Evolutionary conservation across 768 basidiomycete species (phyloP), one percentile per base, ranked within the genome.

Genomic region (Tricholoma terreum): DNA sequence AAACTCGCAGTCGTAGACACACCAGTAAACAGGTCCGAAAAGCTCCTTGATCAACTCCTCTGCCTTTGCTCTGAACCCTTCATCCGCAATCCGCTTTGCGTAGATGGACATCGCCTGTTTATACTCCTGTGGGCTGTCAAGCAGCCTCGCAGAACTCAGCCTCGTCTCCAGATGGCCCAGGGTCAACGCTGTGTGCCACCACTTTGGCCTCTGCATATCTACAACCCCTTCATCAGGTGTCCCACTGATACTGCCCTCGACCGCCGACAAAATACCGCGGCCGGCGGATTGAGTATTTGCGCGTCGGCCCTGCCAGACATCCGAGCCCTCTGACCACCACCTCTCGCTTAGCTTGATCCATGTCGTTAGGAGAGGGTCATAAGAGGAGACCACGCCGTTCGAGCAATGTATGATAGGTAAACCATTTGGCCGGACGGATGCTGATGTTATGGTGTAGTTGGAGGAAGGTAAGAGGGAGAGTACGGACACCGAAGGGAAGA

Each of bases 1-100:
- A 5, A 59, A 43, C 55, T 35, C 40, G 57, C 58, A 56, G 17
- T 36, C 6, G 35, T 52, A 35, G 40, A 81, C 90, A 57, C 66
- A 95, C 95, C 86, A 89, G 72, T 92, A 96, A 36, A 94, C 75
- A 0, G 94, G 95, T 14, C 95, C 94, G 63, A 90, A 86, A 52
- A 98, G 77, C 61, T 98, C 97, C 70, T 83, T 88, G 50, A 96
- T 82, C 55, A 99, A 71, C 70, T 98, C 96, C 69, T 97, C 95
- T 15, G 86, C 94, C 69, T 95, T 94, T 35, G 77, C 88, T 59
- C 83, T 77, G 69, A 93, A 94, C 0, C 90, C 94, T 69, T 96
- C 94, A 61, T 97, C 92, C 34, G 89, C 92, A 40, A 98, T 77
- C 73, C 84, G 86, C 76, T 83, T 89, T 35, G 92, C 87, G 69